These are phyloP conservation scores for Neurospora intermedia DNA, from an alignment of 495 filamentous ascomycete species.

Conservation along the genomic window DNA sequence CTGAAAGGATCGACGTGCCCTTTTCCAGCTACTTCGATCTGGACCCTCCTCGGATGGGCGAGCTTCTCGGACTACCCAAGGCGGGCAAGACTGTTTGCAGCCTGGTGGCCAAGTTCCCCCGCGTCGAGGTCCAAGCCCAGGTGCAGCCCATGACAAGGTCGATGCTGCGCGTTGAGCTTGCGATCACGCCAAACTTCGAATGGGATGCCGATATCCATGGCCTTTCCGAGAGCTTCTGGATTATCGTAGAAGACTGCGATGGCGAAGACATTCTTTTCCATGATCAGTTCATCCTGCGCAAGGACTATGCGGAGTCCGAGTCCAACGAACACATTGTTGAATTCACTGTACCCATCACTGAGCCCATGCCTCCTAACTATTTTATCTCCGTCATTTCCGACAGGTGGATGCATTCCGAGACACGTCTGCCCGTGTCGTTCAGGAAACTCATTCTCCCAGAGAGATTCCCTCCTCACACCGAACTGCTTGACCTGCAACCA, in stretches of 20 bases:
- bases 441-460: slow-evolving; percentile 89
- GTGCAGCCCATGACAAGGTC: slow-evolving; percentile 92
- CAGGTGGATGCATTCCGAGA: slow-evolving; percentile 96
- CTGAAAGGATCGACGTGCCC: slow-evolving; percentile 87
- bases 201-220: slow-evolving; percentile 93
- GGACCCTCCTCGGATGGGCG: slow-evolving; percentile 93
- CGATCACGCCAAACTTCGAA: slow-evolving; percentile 88
- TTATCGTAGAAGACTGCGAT: slow-evolving; percentile 93
- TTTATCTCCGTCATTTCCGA: slow-evolving; percentile 93
- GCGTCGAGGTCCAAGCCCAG: slow-evolving; percentile 82
- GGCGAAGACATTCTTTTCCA: slow-evolving; percentile 94
- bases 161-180: slow-evolving; percentile 88
- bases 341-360: slow-evolving; percentile 90
- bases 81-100: slow-evolving; percentile 76
- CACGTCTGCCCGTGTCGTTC: slow-evolving; percentile 86
- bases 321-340: slow-evolving; percentile 95
- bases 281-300: slow-evolving; percentile 85
- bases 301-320: slow-evolving; percentile 65
- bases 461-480: slow-evolving; percentile 90
- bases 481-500: slow-evolving; percentile 79
- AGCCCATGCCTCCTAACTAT: slow-evolving; percentile 97
- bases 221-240: slow-evolving; percentile 85
- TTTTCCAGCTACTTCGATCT: slow-evolving; percentile 92
- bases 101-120: slow-evolving; percentile 84
- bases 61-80: slow-evolving; percentile 85